Evolutionary conservation across 352 stramenopile genomes (phyloP), one percentile per base, ranked within the genome.

Genomic region (Vaucheria bursata): DNA sequence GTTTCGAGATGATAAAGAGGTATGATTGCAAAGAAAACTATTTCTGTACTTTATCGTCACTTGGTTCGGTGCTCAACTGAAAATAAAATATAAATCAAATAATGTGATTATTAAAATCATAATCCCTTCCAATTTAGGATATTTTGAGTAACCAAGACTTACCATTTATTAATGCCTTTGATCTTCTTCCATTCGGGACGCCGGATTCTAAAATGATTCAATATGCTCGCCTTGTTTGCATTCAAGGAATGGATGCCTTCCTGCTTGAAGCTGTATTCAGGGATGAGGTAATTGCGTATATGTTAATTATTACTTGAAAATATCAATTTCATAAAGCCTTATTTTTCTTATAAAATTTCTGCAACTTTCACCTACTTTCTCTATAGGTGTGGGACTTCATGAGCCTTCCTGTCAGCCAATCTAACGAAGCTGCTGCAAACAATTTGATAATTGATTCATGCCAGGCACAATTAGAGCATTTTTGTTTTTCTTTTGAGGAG

Each of bases 201-300:
- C 37, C 70, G 7, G 37, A 72, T 59, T n/a, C 6, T 2, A 18
- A 34, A 25, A 49, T 82, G 59, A 49, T 80, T 0, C 77, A 73
- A 12, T 82, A 74, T 69, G 45, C 77, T 35, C 49, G 77, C 49
- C 65, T 82, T 35, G 53, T 49, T 18, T 50, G 37, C 29, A 25
- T 82, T 72, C 40, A 72, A 31, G 77, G 71, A 49, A 31, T 66
- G 0, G 78, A 83, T 68, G 74, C 78, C 4, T 83, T 83, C 32
- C 74, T 83, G 29, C 68, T 83, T 73, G 78, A 83, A 45, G 74
- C 73, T 36, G 74, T 83, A 25, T 83, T 83, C 65, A 67, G 78
- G 0, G 36, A 32, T 8, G 78, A 83, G 1, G 69, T 74, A 50
- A 65, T 34, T 68, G 32, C 12, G 39, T 12, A 12, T 50, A 50